Evolutionary conservation across 352 stramenopile species (phyloP), one percentile per base, ranked within the genome.

Genomic region (Phytophthora sojae): DNA sequence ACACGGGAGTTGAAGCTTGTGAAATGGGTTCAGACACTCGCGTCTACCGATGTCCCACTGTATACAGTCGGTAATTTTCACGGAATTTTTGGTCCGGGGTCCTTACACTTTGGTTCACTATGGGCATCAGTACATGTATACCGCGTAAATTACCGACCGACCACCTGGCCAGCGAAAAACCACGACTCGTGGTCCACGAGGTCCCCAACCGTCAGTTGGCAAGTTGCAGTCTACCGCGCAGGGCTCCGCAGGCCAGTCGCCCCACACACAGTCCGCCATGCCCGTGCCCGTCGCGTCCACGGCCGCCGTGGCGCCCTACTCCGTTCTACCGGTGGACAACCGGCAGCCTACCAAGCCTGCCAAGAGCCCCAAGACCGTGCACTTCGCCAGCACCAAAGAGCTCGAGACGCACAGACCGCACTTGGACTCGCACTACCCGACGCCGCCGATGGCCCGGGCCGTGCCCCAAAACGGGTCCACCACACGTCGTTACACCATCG

Each of bases 401-500:
- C 65, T 84, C 15, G 75, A 82, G 57, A 72, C 56, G 12, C 79
- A 59, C 26, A 60, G 47, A 4, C 52, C 58, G 6, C 75, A 86
- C 30, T 11, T 73, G 15, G 71, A 61, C n/a, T 81, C 80, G 50
- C 83, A 88, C 68, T 89, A 89, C 67, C 73, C 75, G 32, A 88
- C 77, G 19, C 80, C 82, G 0, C 29, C 44, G 4, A 59, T 57
- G 9, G 82, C 77, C 12, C 71, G 72, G 8, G 39, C 66, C 9
- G 66, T 91, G n/a, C 64, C 82, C 0, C 77, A 82, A 52, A 89
- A 87, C 35, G 78, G 80, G 32, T 80, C 75, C 21, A 80, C 77
- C 9, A 76, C 77, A 0, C 69, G 83, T 7, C 76, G 83, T 49
- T 88, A 86, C 56, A 85, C 81, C 14, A 83, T 86, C 29, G 83